phyloP scores from a whole-genome alignment of 129 eudicot genomes.

The Helianthus annuus region DNA sequence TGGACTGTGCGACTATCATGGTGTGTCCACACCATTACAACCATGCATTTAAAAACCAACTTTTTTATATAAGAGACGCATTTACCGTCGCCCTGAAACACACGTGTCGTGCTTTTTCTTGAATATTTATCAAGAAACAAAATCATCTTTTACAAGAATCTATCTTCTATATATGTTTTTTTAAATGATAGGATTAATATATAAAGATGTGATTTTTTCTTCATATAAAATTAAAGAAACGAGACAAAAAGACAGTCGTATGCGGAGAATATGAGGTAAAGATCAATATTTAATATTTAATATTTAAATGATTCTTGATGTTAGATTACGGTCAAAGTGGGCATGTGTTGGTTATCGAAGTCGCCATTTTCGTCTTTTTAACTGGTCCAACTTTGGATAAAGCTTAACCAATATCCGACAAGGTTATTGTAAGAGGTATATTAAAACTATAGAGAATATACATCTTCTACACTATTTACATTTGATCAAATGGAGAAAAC shows the following conservation, averaged over 20 bases:
- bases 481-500: too few relatives aligned
- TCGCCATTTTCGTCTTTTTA: constrained; percentile 28
- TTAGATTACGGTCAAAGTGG: constrained; percentile 24
- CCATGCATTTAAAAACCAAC: too few relatives aligned
- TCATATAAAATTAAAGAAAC: background rate
- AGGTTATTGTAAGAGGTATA: background rate
- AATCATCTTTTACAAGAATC: too few relatives aligned
- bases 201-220: background rate
- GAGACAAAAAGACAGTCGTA: constrained; percentile 14
- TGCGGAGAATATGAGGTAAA: constrained; percentile 39
- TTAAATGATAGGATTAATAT: background rate
- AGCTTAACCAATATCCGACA: background rate
- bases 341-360: constrained; percentile 31
- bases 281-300: background rate
- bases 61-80: too few relatives aligned
- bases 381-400: background rate
- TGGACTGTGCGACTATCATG: too few relatives aligned
- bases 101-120: too few relatives aligned
- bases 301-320: constrained; percentile 7
- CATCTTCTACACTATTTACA: too few relatives aligned
- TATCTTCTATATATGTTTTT: too few relatives aligned
- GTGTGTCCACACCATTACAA: too few relatives aligned
- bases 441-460: background rate
- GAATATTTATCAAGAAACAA: too few relatives aligned
- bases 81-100: too few relatives aligned